These are phyloP conservation scores for Fusarium redolens DNA, from an alignment of 2,329 filamentous ascomycete species.

Conservation along the genomic window DNA sequence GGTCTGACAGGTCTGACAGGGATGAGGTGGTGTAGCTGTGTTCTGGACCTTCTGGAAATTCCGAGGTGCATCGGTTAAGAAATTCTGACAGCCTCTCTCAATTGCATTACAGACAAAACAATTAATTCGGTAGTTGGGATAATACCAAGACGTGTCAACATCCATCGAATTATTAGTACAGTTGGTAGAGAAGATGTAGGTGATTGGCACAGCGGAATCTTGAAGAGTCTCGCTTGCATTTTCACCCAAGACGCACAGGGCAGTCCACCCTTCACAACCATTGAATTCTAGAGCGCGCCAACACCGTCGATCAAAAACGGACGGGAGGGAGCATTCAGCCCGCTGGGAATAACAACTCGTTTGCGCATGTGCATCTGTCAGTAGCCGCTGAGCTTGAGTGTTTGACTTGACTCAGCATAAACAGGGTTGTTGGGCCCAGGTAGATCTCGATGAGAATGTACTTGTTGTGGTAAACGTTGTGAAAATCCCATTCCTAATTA, in stretches of 20 bases:
- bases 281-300: neutral
- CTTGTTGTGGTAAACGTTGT: neutral
- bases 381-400: slow-evolving; percentile 1
- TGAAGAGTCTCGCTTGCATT: neutral
- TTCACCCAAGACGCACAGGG: slow-evolving; percentile 9
- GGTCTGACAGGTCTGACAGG: slow-evolving; percentile 17
- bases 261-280: neutral
- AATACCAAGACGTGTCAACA: neutral
- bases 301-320: slow-evolving; percentile 13
- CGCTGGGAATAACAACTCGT: neutral
- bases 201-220: slow-evolving; percentile 5
- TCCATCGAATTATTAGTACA: neutral
- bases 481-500: slow-evolving; percentile 7
- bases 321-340: slow-evolving; percentile 8
- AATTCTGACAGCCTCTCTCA: slow-evolving; percentile 5
- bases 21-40: neutral
- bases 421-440: neutral
- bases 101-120: neutral
- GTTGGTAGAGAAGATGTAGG: neutral
- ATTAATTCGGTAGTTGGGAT: neutral
- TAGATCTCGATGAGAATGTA: neutral
- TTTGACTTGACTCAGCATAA: neutral
- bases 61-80: slow-evolving; percentile 19
- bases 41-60: slow-evolving; percentile 33
- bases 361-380: neutral